Base-by-base conservation (phyloP, 192 early-diverging fungal species). In the Gonapodya sp. region DNA sequence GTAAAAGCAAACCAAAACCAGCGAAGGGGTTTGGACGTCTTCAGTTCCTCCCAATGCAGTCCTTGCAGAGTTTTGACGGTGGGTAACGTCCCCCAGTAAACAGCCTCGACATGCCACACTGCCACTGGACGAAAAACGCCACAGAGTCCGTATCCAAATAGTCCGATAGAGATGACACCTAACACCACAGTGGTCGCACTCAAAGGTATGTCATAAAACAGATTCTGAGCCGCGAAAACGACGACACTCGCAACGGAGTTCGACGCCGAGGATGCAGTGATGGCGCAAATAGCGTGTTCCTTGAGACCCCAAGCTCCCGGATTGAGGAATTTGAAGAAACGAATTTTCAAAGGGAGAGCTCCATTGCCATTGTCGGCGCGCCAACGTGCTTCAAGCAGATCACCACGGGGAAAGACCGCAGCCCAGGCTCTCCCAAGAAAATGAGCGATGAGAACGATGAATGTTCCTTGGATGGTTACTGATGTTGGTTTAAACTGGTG, bases 281-380 rank as follows among this genome's bases (percentile, higher is more conserved):
- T 84, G 35, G 81, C 81, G 34, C 86, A 83, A 31, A 89, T 83
- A 35, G 82, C 82, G 73, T 89, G 88, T 34, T 89, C 88, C 35
- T 89, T 89, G 1, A 82, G 81, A 75, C 85, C 88, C 73, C 86
- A 89, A 0, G 83, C 80, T 1, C 88, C 87, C 0, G 88, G 87
- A 14, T 89, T 89, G 0, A 89, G 74, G 33, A 84, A 83, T 87
- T 88, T 64, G 46, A 64, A 16, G 24, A 64, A 16, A 64, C 46
- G 46, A 64, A 64, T 64, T 64, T 24, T 64, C 46, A 8, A 64
- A 8, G 46, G 46, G 8, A 64, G 46, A 64, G 46, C 8, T 16
- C 46, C 46, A 16, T 64, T 24, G 8, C 46, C 46, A 16, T 24
- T 24, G 8, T 64, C 24, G 46, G 46, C 46, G 46, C 46, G 46